Evolutionary conservation across 2,329 filamentous ascomycete genomes (phyloP).

Genomic region (Furcasterigmium sp.): DNA sequence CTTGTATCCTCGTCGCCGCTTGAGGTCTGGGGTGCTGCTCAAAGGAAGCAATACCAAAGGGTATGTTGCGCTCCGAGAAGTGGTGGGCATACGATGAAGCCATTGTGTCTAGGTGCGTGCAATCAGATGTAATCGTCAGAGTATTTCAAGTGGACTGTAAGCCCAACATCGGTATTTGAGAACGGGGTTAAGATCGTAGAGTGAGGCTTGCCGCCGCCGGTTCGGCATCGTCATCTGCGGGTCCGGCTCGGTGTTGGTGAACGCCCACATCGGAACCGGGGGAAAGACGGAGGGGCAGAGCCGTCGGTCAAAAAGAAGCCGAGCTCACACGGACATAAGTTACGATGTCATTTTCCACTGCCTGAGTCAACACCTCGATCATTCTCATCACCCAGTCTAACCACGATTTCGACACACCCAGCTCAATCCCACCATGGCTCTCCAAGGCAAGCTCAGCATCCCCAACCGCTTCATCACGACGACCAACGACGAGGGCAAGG

Average conservation of each 20-base stretch:
- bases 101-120: constrained; percentile 2
- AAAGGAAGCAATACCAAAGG: constrained; percentile 46
- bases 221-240: too few species aligned
- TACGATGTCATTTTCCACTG: too few species aligned
- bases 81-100: constrained; percentile 34
- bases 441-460: constrained; percentile 8
- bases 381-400: too few species aligned
- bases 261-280: too few species aligned
- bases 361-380: background rate
- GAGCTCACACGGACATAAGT: too few species aligned
- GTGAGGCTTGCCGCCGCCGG: too few species aligned
- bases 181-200: too few species aligned
- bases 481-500: constrained; percentile 24
- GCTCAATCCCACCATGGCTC: constrained; percentile 4
- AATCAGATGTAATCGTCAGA: background rate
- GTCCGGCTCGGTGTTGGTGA: too few species aligned
- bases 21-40: constrained; percentile 27
- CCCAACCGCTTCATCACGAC: constrained; percentile 24
- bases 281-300: too few species aligned
- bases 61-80: constrained; percentile 48
- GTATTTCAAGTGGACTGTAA: too few species aligned
- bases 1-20: constrained; percentile 43
- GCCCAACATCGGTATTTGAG: too few species aligned
- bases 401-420: background rate
- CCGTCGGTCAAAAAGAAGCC: too few species aligned